A percentile compares a stretch with the other conserved stretches of the same genome.
phyloP scores from a whole-genome alignment of 345 rosid species.

The Rhodamnia argentea region DNA sequence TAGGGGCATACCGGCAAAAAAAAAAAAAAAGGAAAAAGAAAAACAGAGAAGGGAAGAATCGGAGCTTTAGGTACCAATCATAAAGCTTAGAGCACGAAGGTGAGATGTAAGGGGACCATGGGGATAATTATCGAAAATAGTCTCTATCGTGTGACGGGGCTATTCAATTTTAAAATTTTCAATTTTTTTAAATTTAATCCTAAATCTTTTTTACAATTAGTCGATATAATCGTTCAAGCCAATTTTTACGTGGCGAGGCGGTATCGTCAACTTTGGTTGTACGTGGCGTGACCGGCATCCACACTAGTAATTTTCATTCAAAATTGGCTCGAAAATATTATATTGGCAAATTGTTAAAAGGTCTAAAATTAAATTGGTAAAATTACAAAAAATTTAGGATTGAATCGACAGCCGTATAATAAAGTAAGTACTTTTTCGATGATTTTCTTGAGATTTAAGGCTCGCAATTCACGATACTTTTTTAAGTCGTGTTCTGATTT shows the following conservation, averaged over 20 bases:
- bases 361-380: fast-evolving
- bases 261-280: no score
- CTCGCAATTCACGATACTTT: fast-evolving
- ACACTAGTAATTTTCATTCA: no score
- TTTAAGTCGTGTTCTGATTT: not conserved
- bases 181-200: no score
- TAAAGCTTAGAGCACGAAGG: not conserved
- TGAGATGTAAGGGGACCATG: not conserved
- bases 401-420: fast-evolving
- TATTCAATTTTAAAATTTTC: fast-evolving
- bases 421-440: fast-evolving
- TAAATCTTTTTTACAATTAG: no score
- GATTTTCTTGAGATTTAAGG: not conserved
- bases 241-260: no score
- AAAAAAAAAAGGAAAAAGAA: no score
- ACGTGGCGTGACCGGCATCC: no score
- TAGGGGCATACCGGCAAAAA: not conserved
- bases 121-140: not conserved
- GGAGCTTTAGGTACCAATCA: not conserved
- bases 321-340: no score
- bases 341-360: not conserved
- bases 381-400: fast-evolving
- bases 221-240: no score
- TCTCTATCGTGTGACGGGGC: no score
- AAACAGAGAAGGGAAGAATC: not conserved